phyloP scores from a whole-genome alignment of 2,329 filamentous ascomycete genomes.

The Ceratocystis albifundus region DNA sequence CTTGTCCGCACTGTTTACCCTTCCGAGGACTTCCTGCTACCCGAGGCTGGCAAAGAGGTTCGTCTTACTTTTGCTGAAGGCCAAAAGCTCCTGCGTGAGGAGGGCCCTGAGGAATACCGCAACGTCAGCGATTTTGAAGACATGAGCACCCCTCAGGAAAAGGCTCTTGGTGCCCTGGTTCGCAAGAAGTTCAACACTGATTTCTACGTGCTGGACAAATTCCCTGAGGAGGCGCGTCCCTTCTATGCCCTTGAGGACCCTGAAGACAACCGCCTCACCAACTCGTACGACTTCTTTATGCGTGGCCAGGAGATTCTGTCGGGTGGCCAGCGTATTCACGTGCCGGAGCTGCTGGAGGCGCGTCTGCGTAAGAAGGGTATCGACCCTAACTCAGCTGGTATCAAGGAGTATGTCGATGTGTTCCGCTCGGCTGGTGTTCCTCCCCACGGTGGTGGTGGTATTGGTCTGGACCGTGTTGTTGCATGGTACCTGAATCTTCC shows the following conservation, averaged over 20 bases:
- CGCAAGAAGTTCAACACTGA: slow-evolving; percentile 85
- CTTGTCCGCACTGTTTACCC: slow-evolving; percentile 61
- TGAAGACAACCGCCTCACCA: slow-evolving; percentile 52
- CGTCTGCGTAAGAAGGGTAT: slow-evolving; percentile 71
- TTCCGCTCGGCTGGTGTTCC: slow-evolving; percentile 73
- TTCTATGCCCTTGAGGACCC: slow-evolving; percentile 84
- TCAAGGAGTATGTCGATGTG: slow-evolving; percentile 81
- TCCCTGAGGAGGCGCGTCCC: slow-evolving; percentile 75
- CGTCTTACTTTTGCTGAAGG: slow-evolving; percentile 68
- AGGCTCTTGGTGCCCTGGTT: slow-evolving; percentile 76
- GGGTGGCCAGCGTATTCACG: slow-evolving; percentile 83
- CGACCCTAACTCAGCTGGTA: slow-evolving; percentile 59
- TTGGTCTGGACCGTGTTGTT: slow-evolving; percentile 79
- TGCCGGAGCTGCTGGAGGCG: slow-evolving; percentile 60
- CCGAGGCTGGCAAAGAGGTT: slow-evolving; percentile 60
- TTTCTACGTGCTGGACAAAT: slow-evolving; percentile 96
- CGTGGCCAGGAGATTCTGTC: slow-evolving; percentile 87
- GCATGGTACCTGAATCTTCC: slow-evolving; percentile 50
- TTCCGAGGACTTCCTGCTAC: slow-evolving; percentile 67
- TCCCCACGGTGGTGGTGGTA: slow-evolving; percentile 82
- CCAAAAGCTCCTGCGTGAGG: slow-evolving; percentile 63
- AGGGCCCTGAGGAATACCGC: slow-evolving; percentile 54
- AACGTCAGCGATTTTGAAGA: slow-evolving; percentile 68
- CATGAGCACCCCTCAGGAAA: slow-evolving; percentile 70
- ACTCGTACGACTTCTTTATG: slow-evolving; percentile 74